These are phyloP conservation scores for Leucosporidium scottii DNA, from an alignment of 768 basidiomycete species.

Conservation along the genomic window DNA sequence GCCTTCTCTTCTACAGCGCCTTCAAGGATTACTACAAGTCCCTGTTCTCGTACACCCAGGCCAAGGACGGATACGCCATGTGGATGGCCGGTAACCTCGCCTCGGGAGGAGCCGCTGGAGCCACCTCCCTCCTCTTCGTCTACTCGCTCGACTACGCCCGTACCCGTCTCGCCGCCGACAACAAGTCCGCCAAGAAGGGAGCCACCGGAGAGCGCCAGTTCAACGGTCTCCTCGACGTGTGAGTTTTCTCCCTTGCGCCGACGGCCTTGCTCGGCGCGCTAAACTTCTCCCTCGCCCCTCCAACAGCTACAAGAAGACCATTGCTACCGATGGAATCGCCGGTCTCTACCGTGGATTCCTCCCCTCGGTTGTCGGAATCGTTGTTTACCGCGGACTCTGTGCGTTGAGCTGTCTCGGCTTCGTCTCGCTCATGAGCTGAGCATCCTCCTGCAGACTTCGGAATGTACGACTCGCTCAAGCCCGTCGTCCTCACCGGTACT, in stretches of 20 bases:
- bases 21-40: conserved; percentile 95
- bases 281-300: conserved; percentile 82
- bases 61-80: conserved; percentile 82
- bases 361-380: conserved; percentile 97
- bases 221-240: conserved; percentile 83
- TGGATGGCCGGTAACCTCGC: conserved; percentile 99
- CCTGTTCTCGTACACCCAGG: conserved; percentile 96
- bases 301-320: conserved; percentile 74
- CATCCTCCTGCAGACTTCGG: conserved; percentile 19
- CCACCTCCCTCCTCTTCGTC: conserved; percentile 95
- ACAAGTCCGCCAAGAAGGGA: conserved; percentile 89
- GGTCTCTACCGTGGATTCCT: conserved; percentile 99
- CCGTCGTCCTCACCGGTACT: conserved; percentile 90
- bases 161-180: conserved; percentile 97
- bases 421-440: too few species aligned
- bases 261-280: background rate
- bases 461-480: conserved; percentile 50
- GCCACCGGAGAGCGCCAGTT: conserved; percentile 75
- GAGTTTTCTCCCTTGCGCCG: background rate
- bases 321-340: conserved; percentile 92
- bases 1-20: conserved; percentile 1
- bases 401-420: background rate
- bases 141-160: conserved; percentile 99
- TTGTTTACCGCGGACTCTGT: conserved; percentile 97
- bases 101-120: conserved; percentile 99